These are phyloP conservation scores for Euclidium syriacum DNA, from an alignment of 345 rosid genomes.

Conservation along the genomic window DNA sequence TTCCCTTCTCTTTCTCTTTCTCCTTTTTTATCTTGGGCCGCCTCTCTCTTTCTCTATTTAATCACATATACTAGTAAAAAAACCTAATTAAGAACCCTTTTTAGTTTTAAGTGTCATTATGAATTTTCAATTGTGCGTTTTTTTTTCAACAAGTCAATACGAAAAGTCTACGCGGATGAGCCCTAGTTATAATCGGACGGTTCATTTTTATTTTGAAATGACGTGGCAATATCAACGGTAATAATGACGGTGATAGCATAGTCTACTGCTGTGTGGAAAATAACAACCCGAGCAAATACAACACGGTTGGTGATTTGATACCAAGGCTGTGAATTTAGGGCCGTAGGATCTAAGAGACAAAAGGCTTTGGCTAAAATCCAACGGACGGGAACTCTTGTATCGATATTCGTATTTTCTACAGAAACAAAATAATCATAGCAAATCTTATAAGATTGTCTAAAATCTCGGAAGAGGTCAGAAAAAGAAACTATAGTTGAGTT, in stretches of 20 bases:
- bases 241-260: background rate
- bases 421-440: slow-evolving; percentile 7
- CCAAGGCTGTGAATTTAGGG: background rate
- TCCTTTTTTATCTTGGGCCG: no score
- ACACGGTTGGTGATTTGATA: slow-evolving; percentile 14
- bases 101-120: background rate
- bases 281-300: background rate
- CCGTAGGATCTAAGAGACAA: background rate
- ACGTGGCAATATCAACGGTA: background rate
- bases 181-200: background rate
- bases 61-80: background rate
- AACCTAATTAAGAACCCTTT: background rate
- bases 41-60: background rate
- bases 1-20: background rate
- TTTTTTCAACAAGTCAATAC: slow-evolving; percentile 17
- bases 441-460: background rate
- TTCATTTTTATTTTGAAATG: background rate
- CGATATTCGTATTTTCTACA: background rate
- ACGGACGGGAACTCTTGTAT: slow-evolving; percentile 4
- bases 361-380: background rate
- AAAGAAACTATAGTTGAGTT: background rate
- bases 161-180: slow-evolving; percentile 7
- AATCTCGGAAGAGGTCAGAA: background rate
- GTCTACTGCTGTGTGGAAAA: slow-evolving; percentile 17
- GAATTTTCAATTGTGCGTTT: slow-evolving; percentile 1